Evolutionary conservation across 441 rosid species (phyloP), one percentile per base, ranked within the genome.

Genomic region (Geranium incanum): DNA sequence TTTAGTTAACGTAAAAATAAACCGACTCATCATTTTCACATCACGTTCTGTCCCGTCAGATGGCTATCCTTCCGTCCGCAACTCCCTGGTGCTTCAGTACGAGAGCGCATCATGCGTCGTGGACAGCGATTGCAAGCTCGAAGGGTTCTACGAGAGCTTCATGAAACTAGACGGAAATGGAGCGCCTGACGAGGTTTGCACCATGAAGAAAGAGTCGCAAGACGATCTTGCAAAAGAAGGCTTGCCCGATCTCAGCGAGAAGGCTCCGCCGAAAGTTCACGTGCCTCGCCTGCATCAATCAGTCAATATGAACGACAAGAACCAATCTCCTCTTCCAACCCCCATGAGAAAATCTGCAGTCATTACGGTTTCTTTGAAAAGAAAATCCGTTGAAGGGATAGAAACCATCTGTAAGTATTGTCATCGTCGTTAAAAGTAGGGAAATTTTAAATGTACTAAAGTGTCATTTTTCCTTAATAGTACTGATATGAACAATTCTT

Each of bases 81-180:
- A 72, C 43, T 43, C 77, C 66, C 87, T 86, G 62, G 68, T 82
- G 79, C 82, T 86, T 76, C 92, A 87, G 70, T 84, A 79, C 13
- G 86, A 83, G 67, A 77, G 72, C 67, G 59, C 86, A 11, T 73
- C 83, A 1, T 59, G 79, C 66, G 60, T 75, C 12, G 71, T 77
- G 41, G 87, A 83, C 55, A 67, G 70, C 6, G 79, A 78, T 1
- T 60, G 68, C 23, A 80, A 71, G 71, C 79, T 77, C 5, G 93
- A 87, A 75, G 93, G 84, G 9, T 84, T 78, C 75, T 84, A 78
- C 65, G 97, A 86, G 76, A 86, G 86, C 72, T 81, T 77, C 77
- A 57, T 85, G 75, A 85, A 81, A 81, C 70, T 83, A 36, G 88
- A 86, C 73, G 89, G 88, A 55, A n/a, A 55, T 55, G 21, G n/a